Conservation (phyloP, 176 grass and related monocot genomes). For the Zoysia japonica region DNA sequence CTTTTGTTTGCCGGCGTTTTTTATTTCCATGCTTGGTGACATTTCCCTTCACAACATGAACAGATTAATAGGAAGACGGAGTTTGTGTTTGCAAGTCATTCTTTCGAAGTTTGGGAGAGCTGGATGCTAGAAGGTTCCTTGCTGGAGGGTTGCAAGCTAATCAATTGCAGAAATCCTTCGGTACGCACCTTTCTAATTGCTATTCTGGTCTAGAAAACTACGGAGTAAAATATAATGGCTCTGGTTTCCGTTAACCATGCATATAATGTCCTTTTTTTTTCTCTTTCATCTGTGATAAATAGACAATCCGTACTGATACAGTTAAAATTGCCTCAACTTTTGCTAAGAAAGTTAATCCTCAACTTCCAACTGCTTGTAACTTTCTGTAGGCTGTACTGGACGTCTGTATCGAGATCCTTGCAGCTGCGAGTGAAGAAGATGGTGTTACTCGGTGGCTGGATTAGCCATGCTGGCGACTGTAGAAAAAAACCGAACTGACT, state of each 20-base stretch:
- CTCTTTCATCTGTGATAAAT: background rate
- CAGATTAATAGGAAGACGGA: slow-evolving; percentile 95
- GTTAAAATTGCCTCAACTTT: background rate
- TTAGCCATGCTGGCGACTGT: slow-evolving; percentile 23
- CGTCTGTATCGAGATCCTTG: slow-evolving; percentile 75
- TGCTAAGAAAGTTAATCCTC: background rate
- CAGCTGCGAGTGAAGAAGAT: slow-evolving; percentile 76
- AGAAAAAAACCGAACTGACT: slow-evolving; percentile 3
- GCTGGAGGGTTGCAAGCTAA: slow-evolving; percentile 70
- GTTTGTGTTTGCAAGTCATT: slow-evolving; percentile 94
- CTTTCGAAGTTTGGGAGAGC: slow-evolving; percentile 86
- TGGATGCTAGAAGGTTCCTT: slow-evolving; percentile 79
- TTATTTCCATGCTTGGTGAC: background rate
- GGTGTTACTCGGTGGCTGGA: slow-evolving; percentile 78
- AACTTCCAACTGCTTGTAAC: background rate
- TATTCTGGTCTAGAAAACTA: slow-evolving; percentile 1
- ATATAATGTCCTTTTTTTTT: background rate
- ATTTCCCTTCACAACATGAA: background rate
- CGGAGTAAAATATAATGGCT: background rate
- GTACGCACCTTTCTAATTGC: slow-evolving; percentile 46
- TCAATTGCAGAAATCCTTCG: slow-evolving; percentile 83
- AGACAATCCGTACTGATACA: background rate
- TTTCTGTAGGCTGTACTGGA: slow-evolving; percentile 69
- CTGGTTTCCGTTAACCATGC: background rate
- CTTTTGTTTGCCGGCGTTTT: background rate